Conservation (phyloP, 179 eudicot species). For the Beta lomatogona region DNA sequence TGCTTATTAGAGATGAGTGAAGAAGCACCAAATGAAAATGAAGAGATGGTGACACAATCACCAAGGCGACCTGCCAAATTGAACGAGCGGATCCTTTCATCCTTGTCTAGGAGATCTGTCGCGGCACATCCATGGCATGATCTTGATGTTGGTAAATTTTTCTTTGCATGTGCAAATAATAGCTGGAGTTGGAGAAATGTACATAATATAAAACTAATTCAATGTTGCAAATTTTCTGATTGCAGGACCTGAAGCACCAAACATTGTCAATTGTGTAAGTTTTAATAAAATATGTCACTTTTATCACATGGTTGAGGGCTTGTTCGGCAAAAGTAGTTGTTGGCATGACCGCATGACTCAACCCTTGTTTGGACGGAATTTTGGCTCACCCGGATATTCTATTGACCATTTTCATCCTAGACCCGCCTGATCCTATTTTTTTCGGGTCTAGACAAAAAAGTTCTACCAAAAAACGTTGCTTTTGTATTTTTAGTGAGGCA, state of each 20-base stretch:
- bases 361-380: too few relatives aligned
- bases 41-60: conserved; percentile 25
- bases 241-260: conserved; percentile 72
- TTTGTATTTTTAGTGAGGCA: background rate
- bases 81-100: conserved; percentile 65
- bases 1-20: conserved; percentile 33
- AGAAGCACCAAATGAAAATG: conserved; percentile 21
- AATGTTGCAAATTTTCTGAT: conserved; percentile 7
- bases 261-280: conserved; percentile 58
- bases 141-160: conserved; percentile 57
- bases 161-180: background rate
- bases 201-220: background rate
- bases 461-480: too few relatives aligned
- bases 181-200: background rate
- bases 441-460: too few relatives aligned
- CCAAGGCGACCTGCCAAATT: conserved; percentile 41
- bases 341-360: background rate
- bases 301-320: too few relatives aligned
- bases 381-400: too few relatives aligned
- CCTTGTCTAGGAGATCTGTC: conserved; percentile 63
- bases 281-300: background rate
- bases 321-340: too few relatives aligned
- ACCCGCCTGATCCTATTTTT: too few relatives aligned
- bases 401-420: too few relatives aligned
- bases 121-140: conserved; percentile 91